Conservation (phyloP, 129 eudicot species). For the Centella asiatica region DNA sequence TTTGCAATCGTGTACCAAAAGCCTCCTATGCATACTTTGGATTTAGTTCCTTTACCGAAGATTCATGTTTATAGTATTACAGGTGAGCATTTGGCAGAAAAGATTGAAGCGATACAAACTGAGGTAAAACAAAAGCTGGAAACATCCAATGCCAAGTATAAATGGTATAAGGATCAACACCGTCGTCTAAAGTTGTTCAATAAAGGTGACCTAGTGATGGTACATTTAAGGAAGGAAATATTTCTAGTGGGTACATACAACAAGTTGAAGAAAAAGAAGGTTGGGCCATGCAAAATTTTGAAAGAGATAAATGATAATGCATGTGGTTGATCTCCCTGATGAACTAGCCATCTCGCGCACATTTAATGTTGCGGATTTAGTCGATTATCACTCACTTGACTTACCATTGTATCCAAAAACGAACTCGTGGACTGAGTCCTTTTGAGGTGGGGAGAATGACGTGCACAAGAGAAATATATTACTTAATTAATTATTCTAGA, state of each 20-base stretch:
- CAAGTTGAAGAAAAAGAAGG: background rate
- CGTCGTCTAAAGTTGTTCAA: background rate
- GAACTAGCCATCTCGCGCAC: background rate
- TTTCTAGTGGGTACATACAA: background rate
- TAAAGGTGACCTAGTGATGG: background rate
- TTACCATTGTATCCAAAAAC: too few species aligned
- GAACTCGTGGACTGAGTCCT: too few species aligned
- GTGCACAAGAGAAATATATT: too few species aligned
- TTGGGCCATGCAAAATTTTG: background rate
- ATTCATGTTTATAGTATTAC: background rate
- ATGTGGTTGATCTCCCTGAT: background rate
- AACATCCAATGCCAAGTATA: background rate
- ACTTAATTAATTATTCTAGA: too few species aligned
- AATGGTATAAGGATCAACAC: background rate
- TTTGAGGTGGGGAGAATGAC: too few species aligned
- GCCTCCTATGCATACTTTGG: background rate
- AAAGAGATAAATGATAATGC: slow-evolving; percentile 2
- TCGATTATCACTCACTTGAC: too few species aligned
- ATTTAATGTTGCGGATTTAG: too few species aligned
- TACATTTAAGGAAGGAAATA: background rate
- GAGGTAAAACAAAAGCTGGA: background rate
- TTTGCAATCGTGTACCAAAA: slow-evolving; percentile 2
- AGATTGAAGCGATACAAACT: background rate
- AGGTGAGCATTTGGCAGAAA: background rate
- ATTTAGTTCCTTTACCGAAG: background rate